phyloP scores from a whole-genome alignment of 805 yeast genomes.

The Candida coleopterorum region DNA sequence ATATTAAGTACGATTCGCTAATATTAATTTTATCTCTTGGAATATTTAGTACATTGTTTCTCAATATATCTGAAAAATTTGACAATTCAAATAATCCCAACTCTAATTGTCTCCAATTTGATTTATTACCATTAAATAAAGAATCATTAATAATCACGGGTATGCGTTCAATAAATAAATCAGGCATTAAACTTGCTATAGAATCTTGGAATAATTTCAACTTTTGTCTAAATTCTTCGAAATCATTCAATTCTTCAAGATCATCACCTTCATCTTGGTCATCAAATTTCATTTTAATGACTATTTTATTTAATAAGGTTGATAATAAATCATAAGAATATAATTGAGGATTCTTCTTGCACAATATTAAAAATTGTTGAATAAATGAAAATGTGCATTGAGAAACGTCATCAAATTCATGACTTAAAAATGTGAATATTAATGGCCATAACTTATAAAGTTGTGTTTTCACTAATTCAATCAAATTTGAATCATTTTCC shows the following conservation, averaged over 20 bases:
- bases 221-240: slow-evolving; percentile 70
- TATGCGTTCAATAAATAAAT: slow-evolving; percentile 55
- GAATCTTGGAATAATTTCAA: slow-evolving; percentile 82
- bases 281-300: slow-evolving; percentile 76
- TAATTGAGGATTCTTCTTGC: slow-evolving; percentile 50
- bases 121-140: slow-evolving; percentile 40
- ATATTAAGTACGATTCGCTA: slow-evolving; percentile 59
- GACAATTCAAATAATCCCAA: slow-evolving; percentile 80
- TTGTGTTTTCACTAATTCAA: slow-evolving; percentile 38
- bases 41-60: slow-evolving; percentile 69
- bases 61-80: slow-evolving; percentile 72
- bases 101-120: slow-evolving; percentile 80
- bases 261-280: slow-evolving; percentile 51
- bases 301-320: slow-evolving; percentile 61
- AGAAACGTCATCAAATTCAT: slow-evolving; percentile 87
- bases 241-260: slow-evolving; percentile 72
- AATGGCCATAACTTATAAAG: slow-evolving; percentile 67
- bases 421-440: slow-evolving; percentile 62
- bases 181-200: slow-evolving; percentile 53
- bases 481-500: slow-evolving; percentile 42
- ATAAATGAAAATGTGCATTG: slow-evolving; percentile 78
- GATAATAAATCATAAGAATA: slow-evolving; percentile 48
- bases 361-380: slow-evolving; percentile 63
- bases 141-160: slow-evolving; percentile 56
- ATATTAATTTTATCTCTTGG: slow-evolving; percentile 61